Evolutionary conservation across 805 yeast genomes (phyloP).

Genomic region (Kodamaea kakaduensis): DNA sequence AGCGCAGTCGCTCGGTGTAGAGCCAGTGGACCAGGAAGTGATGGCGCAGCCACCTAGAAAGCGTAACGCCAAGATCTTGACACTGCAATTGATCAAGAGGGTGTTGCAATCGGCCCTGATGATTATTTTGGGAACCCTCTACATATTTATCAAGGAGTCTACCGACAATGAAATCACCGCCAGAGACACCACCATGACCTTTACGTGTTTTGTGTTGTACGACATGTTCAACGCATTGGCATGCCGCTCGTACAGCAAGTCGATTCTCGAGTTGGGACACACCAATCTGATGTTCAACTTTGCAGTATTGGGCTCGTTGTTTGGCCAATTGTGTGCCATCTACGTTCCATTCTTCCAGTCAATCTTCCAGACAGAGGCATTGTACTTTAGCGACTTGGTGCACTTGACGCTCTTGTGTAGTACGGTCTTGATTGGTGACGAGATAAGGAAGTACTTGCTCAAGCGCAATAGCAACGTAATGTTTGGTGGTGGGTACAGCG

Average conservation of each 20-base stretch:
- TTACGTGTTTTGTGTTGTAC: slow-evolving; percentile 91
- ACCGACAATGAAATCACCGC: slow-evolving; percentile 76
- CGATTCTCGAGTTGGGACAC: slow-evolving; percentile 77
- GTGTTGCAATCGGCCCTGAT: slow-evolving; percentile 73
- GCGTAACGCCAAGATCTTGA: slow-evolving; percentile 79
- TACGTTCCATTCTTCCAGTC: slow-evolving; percentile 90
- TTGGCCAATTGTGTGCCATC: slow-evolving; percentile 91
- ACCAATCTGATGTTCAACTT: slow-evolving; percentile 86
- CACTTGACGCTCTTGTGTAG: slow-evolving; percentile 65
- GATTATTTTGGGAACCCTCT: slow-evolving; percentile 81
- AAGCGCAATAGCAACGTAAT: slow-evolving; percentile 15
- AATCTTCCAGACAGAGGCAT: slow-evolving; percentile 92
- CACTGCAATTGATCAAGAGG: slow-evolving; percentile 62
- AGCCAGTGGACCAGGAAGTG: slow-evolving; percentile 93
- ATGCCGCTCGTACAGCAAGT: slow-evolving; percentile 84
- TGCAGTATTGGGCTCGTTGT: slow-evolving; percentile 81
- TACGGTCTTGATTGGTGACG: slow-evolving; percentile 83
- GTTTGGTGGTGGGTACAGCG: slow-evolving; percentile 1
- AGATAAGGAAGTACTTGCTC: slow-evolving; percentile 55
- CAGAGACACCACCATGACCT: slow-evolving; percentile 98
- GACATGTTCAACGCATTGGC: slow-evolving; percentile 97
- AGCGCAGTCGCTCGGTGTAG: slow-evolving; percentile 95
- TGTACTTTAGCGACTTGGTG: slow-evolving; percentile 63
- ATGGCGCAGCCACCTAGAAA: slow-evolving; percentile 96
- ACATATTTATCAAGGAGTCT: slow-evolving; percentile 84